Evolutionary conservation across 176 grass and related monocot genomes (phyloP), one percentile per base, ranked within the genome.

Genomic region (Puccinellia tenuiflora): DNA sequence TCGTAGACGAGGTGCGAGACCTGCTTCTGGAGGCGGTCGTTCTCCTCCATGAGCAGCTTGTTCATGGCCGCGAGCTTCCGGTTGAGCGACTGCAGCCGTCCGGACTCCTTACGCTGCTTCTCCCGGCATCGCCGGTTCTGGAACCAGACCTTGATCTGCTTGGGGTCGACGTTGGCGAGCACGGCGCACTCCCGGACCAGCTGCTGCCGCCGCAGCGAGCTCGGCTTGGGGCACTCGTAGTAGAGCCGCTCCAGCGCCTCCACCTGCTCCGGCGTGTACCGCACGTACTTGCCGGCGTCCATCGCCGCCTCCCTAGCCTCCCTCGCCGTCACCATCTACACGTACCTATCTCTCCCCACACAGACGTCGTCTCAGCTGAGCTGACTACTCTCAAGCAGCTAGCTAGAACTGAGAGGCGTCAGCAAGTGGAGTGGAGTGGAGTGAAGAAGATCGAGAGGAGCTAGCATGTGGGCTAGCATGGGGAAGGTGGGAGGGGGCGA

Each of bases 141-240:
- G 78, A 95, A 95, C 93, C 93, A 95, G 73, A 95, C 90, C 89
- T 95, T 95, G 72, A 95, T 95, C 88, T 95, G 93, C 83, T 92
- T 95, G 28, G 93, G 90, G 63, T 95, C 93, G 62, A 95, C 86
- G 79, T 65, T 88, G 79, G 85, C 81, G 22, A 95, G 90, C 48
- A 86, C 78, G 63, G 90, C 85, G 79, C 90, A 95, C 71, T 95
- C 93, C 47, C 90, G 64, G 39, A 92, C 88, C 47, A 95, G 93
- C 83, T 95, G 93, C 87, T 95, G 93, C 46, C 93, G 87, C 22
- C 90, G 78, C 75, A 92, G 77, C 56, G 93, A 95, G 75, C 90
- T 95, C 39, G 90, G 93, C 83, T 95, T 95, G 2, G 93, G 87
- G 76, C 93, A 95, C 62, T 95, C 90, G 78, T 86, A 87, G 88